These are phyloP conservation scores for Pestalotiopsis sp. DNA, from an alignment of 2,329 filamentous ascomycete species.

Conservation along the genomic window DNA sequence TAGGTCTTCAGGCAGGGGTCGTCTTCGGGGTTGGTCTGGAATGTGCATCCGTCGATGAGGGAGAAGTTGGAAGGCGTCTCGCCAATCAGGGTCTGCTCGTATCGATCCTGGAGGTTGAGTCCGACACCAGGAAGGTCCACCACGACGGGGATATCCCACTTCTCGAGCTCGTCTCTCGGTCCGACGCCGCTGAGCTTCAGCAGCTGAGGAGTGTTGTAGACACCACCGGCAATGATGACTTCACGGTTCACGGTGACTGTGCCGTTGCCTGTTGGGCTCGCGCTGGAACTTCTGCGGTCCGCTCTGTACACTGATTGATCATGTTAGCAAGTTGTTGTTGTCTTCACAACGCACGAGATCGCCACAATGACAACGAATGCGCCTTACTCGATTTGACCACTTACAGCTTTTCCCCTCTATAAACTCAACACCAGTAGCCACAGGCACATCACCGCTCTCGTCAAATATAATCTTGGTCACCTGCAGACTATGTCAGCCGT, in stretches of 20 bases:
- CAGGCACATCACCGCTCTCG: neutral
- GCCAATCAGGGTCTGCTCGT: constrained; percentile 48
- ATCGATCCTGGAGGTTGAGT: constrained; percentile 59
- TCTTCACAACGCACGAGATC: too few species aligned
- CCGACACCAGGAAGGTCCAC: constrained; percentile 60
- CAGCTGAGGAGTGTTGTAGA: constrained; percentile 56
- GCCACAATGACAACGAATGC: too few species aligned
- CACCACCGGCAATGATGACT: constrained; percentile 52
- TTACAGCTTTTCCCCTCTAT: neutral
- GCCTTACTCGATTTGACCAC: neutral
- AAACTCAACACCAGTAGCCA: constrained; percentile 11
- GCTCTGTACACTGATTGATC: neutral
- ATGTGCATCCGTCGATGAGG: constrained; percentile 37
- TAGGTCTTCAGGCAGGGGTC: constrained; percentile 33
- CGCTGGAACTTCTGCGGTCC: constrained; percentile 12
- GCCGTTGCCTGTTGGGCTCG: constrained; percentile 30
- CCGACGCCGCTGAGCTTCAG: constrained; percentile 53
- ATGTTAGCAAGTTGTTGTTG: neutral
- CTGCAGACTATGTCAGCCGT: neutral
- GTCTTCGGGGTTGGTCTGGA: constrained; percentile 30
- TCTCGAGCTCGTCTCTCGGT: constrained; percentile 39
- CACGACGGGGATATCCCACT: constrained; percentile 42
- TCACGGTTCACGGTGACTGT: constrained; percentile 45
- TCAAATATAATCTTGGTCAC: constrained; percentile 9
- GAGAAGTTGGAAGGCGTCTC: constrained; percentile 41